phyloP scores from a whole-genome alignment of 495 filamentous ascomycete species.

The Hamigera avellanea region DNA sequence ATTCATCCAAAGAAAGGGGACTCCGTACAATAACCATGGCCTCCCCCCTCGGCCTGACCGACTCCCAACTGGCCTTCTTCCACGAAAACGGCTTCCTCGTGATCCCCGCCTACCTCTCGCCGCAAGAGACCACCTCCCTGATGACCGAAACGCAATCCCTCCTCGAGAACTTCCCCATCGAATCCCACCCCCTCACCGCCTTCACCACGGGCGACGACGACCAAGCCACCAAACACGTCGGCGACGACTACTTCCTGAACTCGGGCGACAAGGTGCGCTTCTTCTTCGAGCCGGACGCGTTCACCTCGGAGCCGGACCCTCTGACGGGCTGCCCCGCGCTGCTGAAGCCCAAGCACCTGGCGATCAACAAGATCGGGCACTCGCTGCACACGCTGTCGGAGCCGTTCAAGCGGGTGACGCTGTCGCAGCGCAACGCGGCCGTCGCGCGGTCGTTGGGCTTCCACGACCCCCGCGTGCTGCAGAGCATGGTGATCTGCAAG shows the following conservation, averaged over 20 bases:
- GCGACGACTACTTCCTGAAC: slow-evolving; percentile 87
- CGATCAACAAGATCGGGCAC: slow-evolving; percentile 97
- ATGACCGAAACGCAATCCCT: slow-evolving; percentile 62
- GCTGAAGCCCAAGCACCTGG: slow-evolving; percentile 60
- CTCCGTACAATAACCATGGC: too few relatives aligned
- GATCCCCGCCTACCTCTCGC: slow-evolving; percentile 64
- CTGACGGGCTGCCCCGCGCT: slow-evolving; percentile 36
- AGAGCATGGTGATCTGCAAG: slow-evolving; percentile 98
- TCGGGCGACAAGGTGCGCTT: slow-evolving; percentile 86
- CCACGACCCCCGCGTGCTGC: slow-evolving; percentile 60
- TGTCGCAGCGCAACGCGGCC: slow-evolving; percentile 41
- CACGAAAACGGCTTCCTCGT: slow-evolving; percentile 79
- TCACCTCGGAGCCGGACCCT: slow-evolving; percentile 27
- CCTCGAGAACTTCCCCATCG: slow-evolving; percentile 62
- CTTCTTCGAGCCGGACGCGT: slow-evolving; percentile 84
- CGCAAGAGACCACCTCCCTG: slow-evolving; percentile 51
- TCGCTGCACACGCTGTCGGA: slow-evolving; percentile 67
- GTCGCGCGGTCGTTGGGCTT: slow-evolving; percentile 68
- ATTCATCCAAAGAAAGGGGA: too few relatives aligned
- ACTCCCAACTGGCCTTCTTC: slow-evolving; percentile 61
- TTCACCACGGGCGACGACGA: slow-evolving; percentile 74
- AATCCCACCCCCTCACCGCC: slow-evolving; percentile 78
- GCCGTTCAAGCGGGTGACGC: slow-evolving; percentile 53
- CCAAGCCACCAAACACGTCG: slow-evolving; percentile 52
- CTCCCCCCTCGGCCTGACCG: slow-evolving; percentile 43